These are phyloP conservation scores for Salvia splendens DNA, from an alignment of 257 asterid species.

Conservation along the genomic window DNA sequence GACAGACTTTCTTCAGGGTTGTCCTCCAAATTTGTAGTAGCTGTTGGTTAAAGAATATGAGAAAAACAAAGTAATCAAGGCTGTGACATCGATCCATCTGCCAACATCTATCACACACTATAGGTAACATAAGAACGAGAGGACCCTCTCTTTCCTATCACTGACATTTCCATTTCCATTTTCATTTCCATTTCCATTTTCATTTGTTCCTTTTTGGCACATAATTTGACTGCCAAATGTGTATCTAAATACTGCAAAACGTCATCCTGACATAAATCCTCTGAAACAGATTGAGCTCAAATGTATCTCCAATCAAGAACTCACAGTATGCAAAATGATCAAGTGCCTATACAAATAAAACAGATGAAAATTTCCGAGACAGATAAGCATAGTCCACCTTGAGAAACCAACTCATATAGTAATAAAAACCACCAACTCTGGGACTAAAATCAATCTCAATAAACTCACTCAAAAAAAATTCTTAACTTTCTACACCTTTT, in stretches of 20 bases:
- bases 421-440: not conserved
- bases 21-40: conserved; percentile 38
- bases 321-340: conserved; percentile 9
- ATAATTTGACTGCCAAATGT: not conserved
- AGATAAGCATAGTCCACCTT: not conserved
- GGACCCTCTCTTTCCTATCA: not conserved
- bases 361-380: not conserved
- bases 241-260: not conserved
- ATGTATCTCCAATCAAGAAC: conserved; percentile 2
- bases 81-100: not conserved
- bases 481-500: too few relatives aligned
- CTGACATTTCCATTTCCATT: not conserved
- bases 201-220: not conserved
- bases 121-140: conserved; percentile 9
- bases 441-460: not conserved
- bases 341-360: not conserved
- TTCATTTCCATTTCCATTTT: not conserved
- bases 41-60: conserved; percentile 26
- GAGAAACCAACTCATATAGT: not conserved
- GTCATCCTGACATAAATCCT: not conserved
- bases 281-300: not conserved
- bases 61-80: not conserved
- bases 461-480: too few relatives aligned
- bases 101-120: not conserved
- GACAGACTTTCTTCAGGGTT: conserved; percentile 37